Percentiles rank a stretch among this genome's conserved stretches.
phyloP scores from a whole-genome alignment of 768 basidiomycete genomes.

The Sarcomyxa edulis region DNA sequence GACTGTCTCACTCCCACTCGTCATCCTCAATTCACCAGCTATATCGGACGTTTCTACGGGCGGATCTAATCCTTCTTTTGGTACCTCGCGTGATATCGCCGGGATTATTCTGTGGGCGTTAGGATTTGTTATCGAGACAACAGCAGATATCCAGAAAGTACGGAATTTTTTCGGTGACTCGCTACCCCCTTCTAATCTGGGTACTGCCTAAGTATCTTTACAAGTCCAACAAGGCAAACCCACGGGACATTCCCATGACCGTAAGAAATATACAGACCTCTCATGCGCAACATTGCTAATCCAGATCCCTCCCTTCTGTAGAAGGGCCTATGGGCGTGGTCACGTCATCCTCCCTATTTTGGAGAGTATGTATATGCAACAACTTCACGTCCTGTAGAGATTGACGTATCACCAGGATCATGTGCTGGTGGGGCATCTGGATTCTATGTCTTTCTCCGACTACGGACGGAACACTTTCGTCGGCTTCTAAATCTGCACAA shows the following conservation, averaged over 20 bases:
- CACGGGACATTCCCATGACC: constrained; percentile 44
- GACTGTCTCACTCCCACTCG: constrained; percentile 58
- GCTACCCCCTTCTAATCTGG: not conserved
- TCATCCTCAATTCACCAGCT: constrained; percentile 63
- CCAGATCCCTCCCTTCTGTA: constrained; percentile 12
- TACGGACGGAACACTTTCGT: constrained; percentile 35
- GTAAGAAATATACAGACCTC: constrained; percentile 20
- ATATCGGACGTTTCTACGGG: constrained; percentile 40
- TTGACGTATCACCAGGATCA: constrained; percentile 30
- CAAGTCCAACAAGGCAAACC: constrained; percentile 41
- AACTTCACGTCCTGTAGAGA: constrained; percentile 9
- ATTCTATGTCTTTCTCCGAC: constrained; percentile 54
- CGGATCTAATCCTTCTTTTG: constrained; percentile 52
- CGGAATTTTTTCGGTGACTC: constrained; percentile 2
- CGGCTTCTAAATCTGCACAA: constrained; percentile 46
- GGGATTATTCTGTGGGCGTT: constrained; percentile 58
- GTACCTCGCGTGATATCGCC: constrained; percentile 56
- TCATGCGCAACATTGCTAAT: not conserved
- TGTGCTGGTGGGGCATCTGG: constrained; percentile 69
- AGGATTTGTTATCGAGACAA: constrained; percentile 51
- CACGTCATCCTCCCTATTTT: constrained; percentile 67
- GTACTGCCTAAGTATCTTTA: constrained; percentile 34
- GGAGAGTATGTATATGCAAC: constrained; percentile 47
- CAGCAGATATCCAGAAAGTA: constrained; percentile 58
- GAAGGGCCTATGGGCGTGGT: constrained; percentile 51